Conservation (phyloP, 192 early-diverging fungal genomes). For the Coemansia brasiliensis region DNA sequence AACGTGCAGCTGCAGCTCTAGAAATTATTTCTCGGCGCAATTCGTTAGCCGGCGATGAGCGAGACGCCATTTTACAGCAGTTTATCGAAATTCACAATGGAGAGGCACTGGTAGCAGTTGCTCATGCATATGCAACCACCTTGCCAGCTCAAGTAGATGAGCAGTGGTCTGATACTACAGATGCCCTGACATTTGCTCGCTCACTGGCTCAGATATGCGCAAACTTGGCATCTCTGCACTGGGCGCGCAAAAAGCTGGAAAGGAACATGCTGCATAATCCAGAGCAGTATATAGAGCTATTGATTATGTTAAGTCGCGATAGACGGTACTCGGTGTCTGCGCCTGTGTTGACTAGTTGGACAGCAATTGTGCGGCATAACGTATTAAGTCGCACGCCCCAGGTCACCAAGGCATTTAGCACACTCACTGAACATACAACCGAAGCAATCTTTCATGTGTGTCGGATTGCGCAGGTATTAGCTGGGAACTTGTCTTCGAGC, state of each 20-base stretch:
- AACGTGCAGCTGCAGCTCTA: conserved; percentile 16
- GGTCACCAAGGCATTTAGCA: conserved; percentile 18
- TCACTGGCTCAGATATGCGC: conserved; percentile 10
- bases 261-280: conserved; percentile 7
- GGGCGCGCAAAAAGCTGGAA: conserved; percentile 40
- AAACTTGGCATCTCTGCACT: conserved; percentile 34
- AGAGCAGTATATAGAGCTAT: conserved; percentile 23
- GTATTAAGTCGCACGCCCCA: conserved; percentile 18
- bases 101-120: conserved; percentile 8
- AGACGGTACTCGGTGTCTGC: conserved; percentile 26
- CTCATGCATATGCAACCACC: conserved; percentile 20
- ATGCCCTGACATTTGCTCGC: conserved; percentile 23
- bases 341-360: conserved; percentile 31
- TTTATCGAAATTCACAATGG: conserved; percentile 23
- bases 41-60: conserved; percentile 20
- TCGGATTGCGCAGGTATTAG: conserved; percentile 20
- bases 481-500: background rate
- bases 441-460: conserved; percentile 29
- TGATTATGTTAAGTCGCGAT: conserved; percentile 30
- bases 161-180: conserved; percentile 26
- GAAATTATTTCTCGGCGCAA: conserved; percentile 37
- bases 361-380: conserved; percentile 23
- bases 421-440: conserved; percentile 34
- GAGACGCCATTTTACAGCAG: conserved; percentile 30
- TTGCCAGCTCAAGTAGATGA: conserved; percentile 3